Conservation (phyloP, 2,329 filamentous ascomycete species). For the Triangularia verruculosa region DNA sequence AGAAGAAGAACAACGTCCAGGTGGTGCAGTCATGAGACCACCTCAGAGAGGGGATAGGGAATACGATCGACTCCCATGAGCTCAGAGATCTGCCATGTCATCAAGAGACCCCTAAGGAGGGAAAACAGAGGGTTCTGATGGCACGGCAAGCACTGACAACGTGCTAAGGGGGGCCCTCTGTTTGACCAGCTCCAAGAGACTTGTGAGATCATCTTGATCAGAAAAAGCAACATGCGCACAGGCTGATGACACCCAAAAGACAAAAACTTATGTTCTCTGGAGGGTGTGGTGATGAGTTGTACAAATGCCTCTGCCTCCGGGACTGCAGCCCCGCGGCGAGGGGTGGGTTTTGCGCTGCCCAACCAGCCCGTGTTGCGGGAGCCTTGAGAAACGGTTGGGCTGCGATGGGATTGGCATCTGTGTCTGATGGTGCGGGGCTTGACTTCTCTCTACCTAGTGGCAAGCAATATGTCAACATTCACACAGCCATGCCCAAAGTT, state of each 20-base stretch:
- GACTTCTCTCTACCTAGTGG: background rate
- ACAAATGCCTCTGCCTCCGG: conserved; percentile 32
- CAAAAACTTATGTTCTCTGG: background rate
- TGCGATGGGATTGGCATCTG: conserved; percentile 32
- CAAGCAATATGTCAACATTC: conserved; percentile 2
- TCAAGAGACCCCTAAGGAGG: conserved; percentile 5
- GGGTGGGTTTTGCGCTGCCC: conserved; percentile 46
- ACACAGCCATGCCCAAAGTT: background rate
- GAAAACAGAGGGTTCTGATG: conserved; percentile 4
- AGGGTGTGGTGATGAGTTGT: conserved; percentile 49
- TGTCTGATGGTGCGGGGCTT: conserved; percentile 10
- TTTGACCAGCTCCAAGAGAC: background rate
- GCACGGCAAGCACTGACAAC: conserved; percentile 7
- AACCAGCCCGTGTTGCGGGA: conserved; percentile 42
- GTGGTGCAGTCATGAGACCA: conserved; percentile 68
- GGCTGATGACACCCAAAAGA: conserved; percentile 2
- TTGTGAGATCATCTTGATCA: background rate
- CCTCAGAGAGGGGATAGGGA: background rate
- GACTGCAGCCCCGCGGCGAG: conserved; percentile 38
- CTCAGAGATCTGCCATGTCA: conserved; percentile 22
- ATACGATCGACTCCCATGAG: background rate
- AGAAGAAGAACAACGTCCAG: conserved; percentile 90
- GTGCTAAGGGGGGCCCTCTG: conserved; percentile 9
- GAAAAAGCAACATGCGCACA: background rate
- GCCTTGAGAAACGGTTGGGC: conserved; percentile 36